Evolutionary conservation across 805 yeast species (phyloP).

Genomic region (Candida boleticola): DNA sequence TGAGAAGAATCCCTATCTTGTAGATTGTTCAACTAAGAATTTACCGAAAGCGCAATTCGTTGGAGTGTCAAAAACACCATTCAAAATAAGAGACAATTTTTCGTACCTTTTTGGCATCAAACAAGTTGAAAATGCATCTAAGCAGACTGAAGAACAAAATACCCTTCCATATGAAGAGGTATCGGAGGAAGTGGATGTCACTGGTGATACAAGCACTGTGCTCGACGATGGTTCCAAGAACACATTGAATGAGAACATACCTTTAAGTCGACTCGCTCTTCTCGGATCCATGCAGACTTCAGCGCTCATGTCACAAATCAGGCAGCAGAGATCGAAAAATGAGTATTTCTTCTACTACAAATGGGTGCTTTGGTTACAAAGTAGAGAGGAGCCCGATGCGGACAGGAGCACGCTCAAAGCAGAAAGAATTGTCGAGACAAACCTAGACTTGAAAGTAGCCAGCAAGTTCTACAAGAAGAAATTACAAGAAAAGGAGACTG

Average conservation of each 20-base stretch:
- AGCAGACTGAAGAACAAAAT: too few species aligned
- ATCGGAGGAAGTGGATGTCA: too few species aligned
- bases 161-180: too few species aligned
- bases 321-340: constrained; percentile 7
- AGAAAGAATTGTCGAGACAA: constrained; percentile 12
- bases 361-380: constrained; percentile 17
- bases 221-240: too few species aligned
- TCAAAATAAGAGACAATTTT: constrained; percentile 5
- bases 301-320: constrained; percentile 14
- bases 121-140: not conserved
- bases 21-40: too few species aligned
- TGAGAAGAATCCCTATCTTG: too few species aligned
- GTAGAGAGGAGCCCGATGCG: too few species aligned
- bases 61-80: not conserved
- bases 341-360: constrained; percentile 17
- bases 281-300: constrained; percentile 10
- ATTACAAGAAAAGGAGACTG: constrained; percentile 1
- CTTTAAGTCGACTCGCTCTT: constrained; percentile 17
- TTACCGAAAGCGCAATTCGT: too few species aligned
- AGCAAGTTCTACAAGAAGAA: constrained; percentile 5
- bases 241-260: too few species aligned
- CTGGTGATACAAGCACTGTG: too few species aligned
- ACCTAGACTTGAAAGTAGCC: constrained; percentile 10
- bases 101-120: not conserved
- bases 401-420: constrained; percentile 1